phyloP scores from a whole-genome alignment of 768 basidiomycete genomes.

The Hypsizygus marmoreus region DNA sequence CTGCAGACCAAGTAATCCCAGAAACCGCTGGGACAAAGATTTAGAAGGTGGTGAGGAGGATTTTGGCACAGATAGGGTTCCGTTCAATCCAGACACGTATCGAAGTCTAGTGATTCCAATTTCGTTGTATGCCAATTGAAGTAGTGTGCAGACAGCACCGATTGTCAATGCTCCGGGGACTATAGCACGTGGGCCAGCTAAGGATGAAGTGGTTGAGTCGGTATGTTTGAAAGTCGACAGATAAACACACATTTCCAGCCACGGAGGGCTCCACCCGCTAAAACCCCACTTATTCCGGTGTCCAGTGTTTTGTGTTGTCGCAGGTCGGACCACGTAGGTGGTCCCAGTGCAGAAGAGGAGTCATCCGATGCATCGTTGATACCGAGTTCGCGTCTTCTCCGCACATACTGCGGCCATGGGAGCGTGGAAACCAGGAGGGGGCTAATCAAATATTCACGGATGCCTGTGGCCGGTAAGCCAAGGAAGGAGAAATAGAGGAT shows the following conservation, averaged over 20 bases:
- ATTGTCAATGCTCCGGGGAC: slow-evolving; percentile 63
- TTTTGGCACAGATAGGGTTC: slow-evolving; percentile 16
- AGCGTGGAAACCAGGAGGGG: slow-evolving; percentile 54
- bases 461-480: slow-evolving; percentile 40
- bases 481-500: background rate
- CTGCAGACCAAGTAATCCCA: slow-evolving; percentile 50
- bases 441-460: slow-evolving; percentile 75
- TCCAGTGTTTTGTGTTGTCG: slow-evolving; percentile 66
- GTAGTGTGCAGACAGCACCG: slow-evolving; percentile 53
- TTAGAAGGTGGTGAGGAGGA: slow-evolving; percentile 9
- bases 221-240: no score
- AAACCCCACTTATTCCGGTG: slow-evolving; percentile 69
- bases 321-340: slow-evolving; percentile 51
- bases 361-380: slow-evolving; percentile 16
- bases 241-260: slow-evolving; percentile 63
- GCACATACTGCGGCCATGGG: slow-evolving; percentile 50
- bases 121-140: slow-evolving; percentile 77
- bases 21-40: slow-evolving; percentile 39
- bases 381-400: slow-evolving; percentile 35
- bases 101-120: slow-evolving; percentile 59
- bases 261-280: slow-evolving; percentile 62
- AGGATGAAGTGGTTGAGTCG: no score
- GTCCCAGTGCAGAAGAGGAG: background rate
- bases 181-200: slow-evolving; percentile 65
- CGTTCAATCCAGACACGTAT: slow-evolving; percentile 45